A percentile compares a stretch with the other conserved stretches of the same genome.
phyloP scores from a whole-genome alignment of 768 basidiomycete genomes.

The Tricholomella constricta region DNA sequence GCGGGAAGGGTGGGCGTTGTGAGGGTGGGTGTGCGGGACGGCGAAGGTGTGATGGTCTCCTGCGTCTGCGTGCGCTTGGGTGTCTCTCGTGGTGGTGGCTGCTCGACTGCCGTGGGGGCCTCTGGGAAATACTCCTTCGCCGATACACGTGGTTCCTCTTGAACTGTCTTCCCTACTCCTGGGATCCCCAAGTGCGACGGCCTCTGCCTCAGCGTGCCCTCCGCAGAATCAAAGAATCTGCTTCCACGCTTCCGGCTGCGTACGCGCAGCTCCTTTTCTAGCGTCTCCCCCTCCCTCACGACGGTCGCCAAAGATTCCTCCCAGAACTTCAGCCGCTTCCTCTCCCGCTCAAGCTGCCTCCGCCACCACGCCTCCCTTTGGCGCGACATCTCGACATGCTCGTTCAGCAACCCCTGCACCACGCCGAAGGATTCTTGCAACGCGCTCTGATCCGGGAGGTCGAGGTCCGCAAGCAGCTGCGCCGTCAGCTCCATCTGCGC shows the following conservation, averaged over 20 bases:
- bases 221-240: slow-evolving; percentile 46
- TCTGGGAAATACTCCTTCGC: slow-evolving; percentile 6
- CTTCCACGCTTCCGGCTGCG: slow-evolving; percentile 62
- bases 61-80: not conserved
- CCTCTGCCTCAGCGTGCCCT: slow-evolving; percentile 21
- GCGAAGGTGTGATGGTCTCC: not conserved
- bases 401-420: slow-evolving; percentile 60
- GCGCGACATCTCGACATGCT: slow-evolving; percentile 68
- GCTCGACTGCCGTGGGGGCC: too few relatives aligned
- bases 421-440: slow-evolving; percentile 60
- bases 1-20: not conserved
- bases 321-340: slow-evolving; percentile 71
- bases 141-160: too few relatives aligned
- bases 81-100: not conserved
- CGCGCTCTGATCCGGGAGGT: slow-evolving; percentile 23
- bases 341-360: slow-evolving; percentile 63
- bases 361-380: slow-evolving; percentile 86
- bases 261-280: slow-evolving; percentile 77
- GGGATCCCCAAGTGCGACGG: slow-evolving; percentile 17
- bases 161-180: not conserved
- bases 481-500: slow-evolving; percentile 80
- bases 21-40: not conserved
- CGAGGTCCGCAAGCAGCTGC: slow-evolving; percentile 58
- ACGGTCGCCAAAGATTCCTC: slow-evolving; percentile 88
- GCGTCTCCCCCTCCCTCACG: slow-evolving; percentile 79